Evolutionary conservation across 495 filamentous ascomycete genomes (phyloP), one percentile per base, ranked within the genome.

Genomic region (Penicillium ochrochloron): DNA sequence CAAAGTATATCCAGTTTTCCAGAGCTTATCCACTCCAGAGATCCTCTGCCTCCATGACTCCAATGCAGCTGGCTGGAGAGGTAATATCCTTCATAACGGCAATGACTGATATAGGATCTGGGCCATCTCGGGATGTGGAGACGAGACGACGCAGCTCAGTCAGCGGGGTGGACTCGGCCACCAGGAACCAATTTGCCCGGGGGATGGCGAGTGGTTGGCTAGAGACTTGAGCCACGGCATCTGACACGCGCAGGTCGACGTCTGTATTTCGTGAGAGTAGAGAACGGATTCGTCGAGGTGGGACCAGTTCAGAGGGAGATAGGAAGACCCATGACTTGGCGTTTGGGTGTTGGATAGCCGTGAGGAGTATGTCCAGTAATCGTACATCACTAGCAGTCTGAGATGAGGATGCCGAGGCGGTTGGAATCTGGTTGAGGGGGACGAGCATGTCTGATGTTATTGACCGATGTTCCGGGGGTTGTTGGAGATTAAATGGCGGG

Each of bases 281-380:
- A 50, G 74, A 68, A 33, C 78, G 76, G 54, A 80, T 66, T 10
- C 74, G 66, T 5, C 71, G 71, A 2, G 80, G 80, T 2, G 78
- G 75, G 9, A 81, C 67, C 27, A 82, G 72, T 19, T 75, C 67
- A 23, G 72, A 70, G 0, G 67, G 59, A 2, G 78, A 80, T 6
- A 80, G 48, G 31, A 70, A 72, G 1, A 81, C 78, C 80, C 80
- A 82, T 23, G 80, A 82, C 56, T 78, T 79, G 10, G 78, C 76
- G 57, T 68, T 66, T 37, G 80, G 80, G 48, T 82, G 73, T 52
- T 82, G 78, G 59, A 81, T 77, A 17, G 80, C 80, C 14, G 78
- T 75, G 54, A 82, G 72, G 11, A 82, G 75, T 27, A 82, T 68
- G 35, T 82, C 79, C 21, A 82, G 71, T 35, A 82, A 64, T 44